Evolutionary conservation across 2,329 filamentous ascomycete species (phyloP).

Genomic region (Pseudonectria foliicola): DNA sequence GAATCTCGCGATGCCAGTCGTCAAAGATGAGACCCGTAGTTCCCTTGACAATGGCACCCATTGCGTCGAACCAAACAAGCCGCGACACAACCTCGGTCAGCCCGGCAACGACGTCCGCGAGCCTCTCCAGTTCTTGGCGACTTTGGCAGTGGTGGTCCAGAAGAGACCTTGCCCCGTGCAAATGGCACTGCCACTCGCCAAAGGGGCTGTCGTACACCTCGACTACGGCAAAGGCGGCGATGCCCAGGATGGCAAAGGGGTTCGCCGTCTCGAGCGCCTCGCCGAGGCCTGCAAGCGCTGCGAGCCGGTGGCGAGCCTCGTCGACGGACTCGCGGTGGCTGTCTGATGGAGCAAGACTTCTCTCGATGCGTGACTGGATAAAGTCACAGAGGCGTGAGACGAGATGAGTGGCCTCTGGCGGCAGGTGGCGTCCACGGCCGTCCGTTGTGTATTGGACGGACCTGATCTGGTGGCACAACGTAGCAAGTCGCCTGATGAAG

Average conservation of each 20-base stretch:
- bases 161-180: conserved; percentile 32
- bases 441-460: conserved; percentile 5
- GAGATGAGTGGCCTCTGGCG: conserved; percentile 15
- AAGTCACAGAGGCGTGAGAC: conserved; percentile 21
- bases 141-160: conserved; percentile 33
- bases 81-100: conserved; percentile 31
- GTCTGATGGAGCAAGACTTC: conserved; percentile 1
- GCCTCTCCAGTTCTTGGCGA: conserved; percentile 24
- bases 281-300: conserved; percentile 30
- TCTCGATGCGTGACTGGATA: conserved; percentile 17
- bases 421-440: conserved; percentile 5
- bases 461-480: conserved; percentile 20
- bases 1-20: conserved; percentile 31
- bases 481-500: conserved; percentile 14
- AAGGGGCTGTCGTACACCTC: conserved; percentile 36
- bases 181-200: conserved; percentile 31
- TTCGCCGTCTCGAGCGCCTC: conserved; percentile 32
- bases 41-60: conserved; percentile 20
- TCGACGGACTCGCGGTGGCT: conserved; percentile 9
- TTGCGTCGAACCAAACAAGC: conserved; percentile 35
- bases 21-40: conserved; percentile 27
- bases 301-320: conserved; percentile 20
- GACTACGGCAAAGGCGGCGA: conserved; percentile 37
- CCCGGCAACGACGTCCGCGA: conserved; percentile 27
- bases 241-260: conserved; percentile 35